These are phyloP conservation scores for Alternaria hordeiaustralica DNA, from an alignment of 2,329 filamentous ascomycete genomes.

Conservation along the genomic window DNA sequence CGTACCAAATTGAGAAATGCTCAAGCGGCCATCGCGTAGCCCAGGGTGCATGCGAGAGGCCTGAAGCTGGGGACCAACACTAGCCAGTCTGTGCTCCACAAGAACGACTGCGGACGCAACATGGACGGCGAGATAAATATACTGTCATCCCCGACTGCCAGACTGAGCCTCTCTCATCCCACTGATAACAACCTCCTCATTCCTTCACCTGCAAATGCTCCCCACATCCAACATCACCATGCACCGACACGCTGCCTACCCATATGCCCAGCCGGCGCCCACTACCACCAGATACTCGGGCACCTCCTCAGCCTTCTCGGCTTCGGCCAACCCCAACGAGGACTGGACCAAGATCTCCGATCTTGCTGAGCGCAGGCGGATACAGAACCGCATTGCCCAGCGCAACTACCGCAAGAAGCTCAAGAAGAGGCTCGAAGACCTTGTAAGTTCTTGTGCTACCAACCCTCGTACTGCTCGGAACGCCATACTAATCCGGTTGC, in stretches of 20 bases:
- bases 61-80: constrained; percentile 40
- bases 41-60: constrained; percentile 36
- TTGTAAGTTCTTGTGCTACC: constrained; percentile 48
- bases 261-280: constrained; percentile 50
- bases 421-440: constrained; percentile 85
- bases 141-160: constrained; percentile 32
- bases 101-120: constrained; percentile 34
- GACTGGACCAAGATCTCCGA: constrained; percentile 99
- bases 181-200: constrained; percentile 15
- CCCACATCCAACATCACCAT: constrained; percentile 39
- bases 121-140: constrained; percentile 40
- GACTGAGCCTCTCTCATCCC: constrained; percentile 32
- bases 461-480: constrained; percentile 16
- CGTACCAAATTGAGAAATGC: constrained; percentile 33
- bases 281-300: constrained; percentile 69
- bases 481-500: constrained; percentile 22
- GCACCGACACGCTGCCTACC: constrained; percentile 55
- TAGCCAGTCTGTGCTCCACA: constrained; percentile 37
- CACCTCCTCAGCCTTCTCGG: constrained; percentile 93
- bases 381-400: constrained; percentile 97
- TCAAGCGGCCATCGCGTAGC: constrained; percentile 29
- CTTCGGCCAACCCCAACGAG: constrained; percentile 92
- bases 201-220: constrained; percentile 33
- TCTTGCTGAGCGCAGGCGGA: constrained; percentile 88
- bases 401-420: constrained; percentile 97